Evolutionary conservation across 1,139 yeast species (phyloP), one percentile per base, ranked within the genome.

Genomic region (Scheffersomyces parashehatae): DNA sequence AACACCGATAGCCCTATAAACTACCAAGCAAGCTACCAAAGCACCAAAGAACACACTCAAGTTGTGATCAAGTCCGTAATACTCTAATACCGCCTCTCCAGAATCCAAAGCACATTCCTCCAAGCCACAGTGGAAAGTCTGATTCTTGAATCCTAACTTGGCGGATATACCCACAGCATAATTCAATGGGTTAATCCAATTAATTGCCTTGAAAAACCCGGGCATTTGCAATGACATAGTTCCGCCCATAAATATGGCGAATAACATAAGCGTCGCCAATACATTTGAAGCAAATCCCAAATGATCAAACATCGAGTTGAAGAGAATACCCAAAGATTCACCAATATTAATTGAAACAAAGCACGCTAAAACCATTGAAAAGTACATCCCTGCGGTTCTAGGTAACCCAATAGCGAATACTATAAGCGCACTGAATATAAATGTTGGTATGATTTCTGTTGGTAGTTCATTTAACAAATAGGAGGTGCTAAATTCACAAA

Each of bases 211-310:
- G 57, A 88, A 76, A 42, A 88, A 80, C 1, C 66, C 67, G 6
- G 89, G 89, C 85, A 88, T 81, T 30, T 83, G 73, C 51, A 87
- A 65, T 0, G 96, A 85, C 83, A 89, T 77, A 5, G 91, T 72
- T n/a, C 96, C 97, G 3, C 89, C 88, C 95, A 88, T 86, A 54
- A 85, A 81, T 13, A 85, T 78, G 6, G 91, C 93, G 45, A 88
- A 67, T 3, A 87, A 77, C 39, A 86, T 64, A 29, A 85, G 58
- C 8, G 81, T 77, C 0, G 90, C 76, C 38, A 88, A 77, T 5
- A 88, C 64, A 55, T 86, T 88, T 20, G 87, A 80, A 0, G 95
- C 95, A 52, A 88, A 76, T 0, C 96, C 96, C 42, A 88, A 78
- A 58, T 88, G 91, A 44, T 75, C 71, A 55, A 88, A 83, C 0